Percentiles rank a stretch among this genome's conserved stretches.
Evolutionary conservation across 192 early-diverging fungal genomes (phyloP).

Genomic region (Coemansia sp.): DNA sequence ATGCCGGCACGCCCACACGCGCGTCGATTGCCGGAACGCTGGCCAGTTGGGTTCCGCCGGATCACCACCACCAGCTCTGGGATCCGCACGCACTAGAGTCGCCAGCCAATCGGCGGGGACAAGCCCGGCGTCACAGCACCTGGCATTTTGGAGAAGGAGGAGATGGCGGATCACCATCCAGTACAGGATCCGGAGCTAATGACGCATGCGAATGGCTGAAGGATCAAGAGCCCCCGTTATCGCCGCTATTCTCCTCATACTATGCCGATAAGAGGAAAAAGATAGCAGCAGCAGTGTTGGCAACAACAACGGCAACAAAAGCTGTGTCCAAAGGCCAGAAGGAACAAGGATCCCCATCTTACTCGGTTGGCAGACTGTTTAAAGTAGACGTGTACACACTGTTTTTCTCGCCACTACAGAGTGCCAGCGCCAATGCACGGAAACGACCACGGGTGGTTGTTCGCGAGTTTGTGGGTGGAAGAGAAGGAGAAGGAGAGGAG

Average conservation of each 20-base stretch:
- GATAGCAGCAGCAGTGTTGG: no score
- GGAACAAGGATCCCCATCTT: neutral
- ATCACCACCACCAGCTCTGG: neutral
- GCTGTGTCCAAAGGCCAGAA: neutral
- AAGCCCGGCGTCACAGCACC: neutral
- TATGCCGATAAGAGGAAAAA: neutral
- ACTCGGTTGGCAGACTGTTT: constrained; percentile 12
- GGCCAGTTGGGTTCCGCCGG: constrained; percentile 13
- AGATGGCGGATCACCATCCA: neutral
- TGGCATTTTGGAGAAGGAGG: neutral
- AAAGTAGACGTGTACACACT: constrained; percentile 38
- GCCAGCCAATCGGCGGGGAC: neutral
- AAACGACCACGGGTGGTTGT: constrained; percentile 16
- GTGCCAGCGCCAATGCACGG: neutral
- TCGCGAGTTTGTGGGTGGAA: constrained; percentile 18
- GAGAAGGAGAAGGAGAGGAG: no score
- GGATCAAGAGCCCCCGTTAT: constrained; percentile 43
- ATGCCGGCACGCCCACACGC: constrained; percentile 12
- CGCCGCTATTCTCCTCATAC: constrained; percentile 42
- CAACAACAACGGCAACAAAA: neutral
- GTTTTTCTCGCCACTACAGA: constrained; percentile 22
- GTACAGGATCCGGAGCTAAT: neutral
- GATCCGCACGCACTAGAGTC: neutral
- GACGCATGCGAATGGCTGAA: constrained; percentile 36
- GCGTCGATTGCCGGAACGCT: constrained; percentile 28